A percentile compares a stretch with the other conserved stretches of the same genome.
These are phyloP conservation scores for Stereum hirsutum DNA, from an alignment of 1,284 basidiomycete species.

Conservation along the genomic window DNA sequence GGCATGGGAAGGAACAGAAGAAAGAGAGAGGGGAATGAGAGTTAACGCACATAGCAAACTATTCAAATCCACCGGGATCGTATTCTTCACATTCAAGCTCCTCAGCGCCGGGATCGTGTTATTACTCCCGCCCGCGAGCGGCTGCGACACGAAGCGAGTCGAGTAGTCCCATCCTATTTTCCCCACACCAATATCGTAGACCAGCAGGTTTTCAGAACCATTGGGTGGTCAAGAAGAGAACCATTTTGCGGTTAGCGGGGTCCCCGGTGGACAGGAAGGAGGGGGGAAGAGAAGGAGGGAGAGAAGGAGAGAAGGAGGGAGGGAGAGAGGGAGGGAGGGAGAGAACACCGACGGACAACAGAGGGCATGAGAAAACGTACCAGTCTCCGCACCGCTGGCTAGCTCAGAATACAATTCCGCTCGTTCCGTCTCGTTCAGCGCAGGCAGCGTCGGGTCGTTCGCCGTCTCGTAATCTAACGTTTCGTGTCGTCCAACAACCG, in stretches of 20 bases:
- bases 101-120: slow-evolving; percentile 48
- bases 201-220: neutral
- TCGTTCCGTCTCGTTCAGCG: slow-evolving; percentile 52
- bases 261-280: too few relatives aligned
- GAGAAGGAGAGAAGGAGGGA: too few relatives aligned
- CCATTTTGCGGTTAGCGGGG: too few relatives aligned
- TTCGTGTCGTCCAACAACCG: neutral
- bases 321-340: too few relatives aligned
- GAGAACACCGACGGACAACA: too few relatives aligned
- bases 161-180: slow-evolving; percentile 39
- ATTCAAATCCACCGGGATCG: slow-evolving; percentile 76
- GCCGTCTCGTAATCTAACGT: slow-evolving; percentile 69
- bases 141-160: slow-evolving; percentile 39
- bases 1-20: neutral
- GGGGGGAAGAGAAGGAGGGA: too few relatives aligned
- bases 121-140: slow-evolving; percentile 27
- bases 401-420: slow-evolving; percentile 81
- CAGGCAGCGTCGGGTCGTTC: slow-evolving; percentile 48
- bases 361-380: slow-evolving; percentile 20
- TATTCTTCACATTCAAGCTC: slow-evolving; percentile 62
- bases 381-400: slow-evolving; percentile 81
- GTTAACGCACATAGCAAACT: slow-evolving; percentile 67
- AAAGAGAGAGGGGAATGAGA: neutral
- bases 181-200: neutral
- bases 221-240: neutral